Conservation (phyloP, 257 asterid genomes). For the Ballota nigra region DNA sequence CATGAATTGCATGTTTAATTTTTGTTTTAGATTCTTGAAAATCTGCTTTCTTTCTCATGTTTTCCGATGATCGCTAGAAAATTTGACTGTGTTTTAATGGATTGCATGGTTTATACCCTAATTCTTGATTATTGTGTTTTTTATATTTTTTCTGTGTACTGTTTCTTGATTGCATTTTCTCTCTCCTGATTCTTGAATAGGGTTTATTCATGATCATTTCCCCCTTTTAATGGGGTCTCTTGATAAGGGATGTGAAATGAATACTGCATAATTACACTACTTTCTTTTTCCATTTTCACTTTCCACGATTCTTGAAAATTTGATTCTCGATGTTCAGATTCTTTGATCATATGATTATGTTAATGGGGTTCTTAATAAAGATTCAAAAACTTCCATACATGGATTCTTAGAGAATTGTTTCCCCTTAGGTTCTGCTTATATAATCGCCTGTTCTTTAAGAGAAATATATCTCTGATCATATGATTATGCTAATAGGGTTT, state of each 20-base stretch:
- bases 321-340: background rate
- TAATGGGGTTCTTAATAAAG: background rate
- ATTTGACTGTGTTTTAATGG: background rate
- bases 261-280: too few relatives aligned
- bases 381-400: background rate
- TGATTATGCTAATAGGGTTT: background rate
- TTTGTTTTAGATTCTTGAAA: too few relatives aligned
- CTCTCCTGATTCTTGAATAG: background rate
- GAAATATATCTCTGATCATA: background rate
- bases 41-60: too few relatives aligned
- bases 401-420: background rate
- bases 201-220: background rate
- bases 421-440: background rate
- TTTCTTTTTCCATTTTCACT: background rate
- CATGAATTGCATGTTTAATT: too few relatives aligned
- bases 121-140: too few relatives aligned
- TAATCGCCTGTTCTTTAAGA: background rate
- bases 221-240: background rate
- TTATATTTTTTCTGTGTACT: background rate
- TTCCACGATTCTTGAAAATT: background rate
- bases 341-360: background rate
- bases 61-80: too few relatives aligned
- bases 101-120: background rate
- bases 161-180: background rate
- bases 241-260: too few relatives aligned